Evolutionary conservation across 495 filamentous ascomycete genomes (phyloP).

Genomic region (Glonium stellatum): DNA sequence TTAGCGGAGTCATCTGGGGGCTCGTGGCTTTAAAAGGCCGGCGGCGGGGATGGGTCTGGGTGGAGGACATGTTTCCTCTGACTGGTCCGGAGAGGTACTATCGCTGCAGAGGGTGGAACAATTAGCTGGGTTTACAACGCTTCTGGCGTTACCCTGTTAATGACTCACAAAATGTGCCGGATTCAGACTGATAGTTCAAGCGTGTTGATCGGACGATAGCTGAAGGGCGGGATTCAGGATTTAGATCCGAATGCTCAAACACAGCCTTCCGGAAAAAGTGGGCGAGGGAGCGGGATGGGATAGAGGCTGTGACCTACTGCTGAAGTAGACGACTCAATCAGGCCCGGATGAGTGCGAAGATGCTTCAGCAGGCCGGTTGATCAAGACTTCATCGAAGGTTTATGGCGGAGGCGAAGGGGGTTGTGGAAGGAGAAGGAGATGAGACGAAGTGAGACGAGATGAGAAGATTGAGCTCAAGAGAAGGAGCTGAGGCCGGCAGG

Average conservation of each 20-base stretch:
- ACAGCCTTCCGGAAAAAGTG: constrained; percentile 22
- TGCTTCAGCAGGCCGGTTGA: neutral
- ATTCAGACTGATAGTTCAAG: constrained; percentile 6
- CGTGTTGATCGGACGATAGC: constrained; percentile 9
- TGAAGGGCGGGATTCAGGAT: constrained; percentile 15
- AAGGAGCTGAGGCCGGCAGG: constrained; percentile 1
- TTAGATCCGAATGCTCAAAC: constrained; percentile 14
- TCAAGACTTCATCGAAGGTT: constrained; percentile 12
- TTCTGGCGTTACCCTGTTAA: neutral
- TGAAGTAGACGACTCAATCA: constrained; percentile 1
- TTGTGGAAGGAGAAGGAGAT: neutral
- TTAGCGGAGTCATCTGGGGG: constrained; percentile 23
- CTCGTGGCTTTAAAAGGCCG: constrained; percentile 25
- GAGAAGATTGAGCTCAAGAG: neutral
- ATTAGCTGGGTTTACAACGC: constrained; percentile 18
- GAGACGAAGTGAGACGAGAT: neutral
- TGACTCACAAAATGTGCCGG: constrained; percentile 22
- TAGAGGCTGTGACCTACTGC: constrained; percentile 6
- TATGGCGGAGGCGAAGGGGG: neutral
- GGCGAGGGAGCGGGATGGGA: neutral
- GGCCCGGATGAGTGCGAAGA: neutral
- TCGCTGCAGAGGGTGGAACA: constrained; percentile 24
- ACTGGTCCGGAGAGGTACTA: constrained; percentile 13
- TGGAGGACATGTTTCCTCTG: constrained; percentile 31
- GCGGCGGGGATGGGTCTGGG: constrained; percentile 34